A percentile compares a stretch with the other conserved stretches of the same genome.
Conservation (phyloP, 495 filamentous ascomycete species). For the Penicillium pancosmium region DNA sequence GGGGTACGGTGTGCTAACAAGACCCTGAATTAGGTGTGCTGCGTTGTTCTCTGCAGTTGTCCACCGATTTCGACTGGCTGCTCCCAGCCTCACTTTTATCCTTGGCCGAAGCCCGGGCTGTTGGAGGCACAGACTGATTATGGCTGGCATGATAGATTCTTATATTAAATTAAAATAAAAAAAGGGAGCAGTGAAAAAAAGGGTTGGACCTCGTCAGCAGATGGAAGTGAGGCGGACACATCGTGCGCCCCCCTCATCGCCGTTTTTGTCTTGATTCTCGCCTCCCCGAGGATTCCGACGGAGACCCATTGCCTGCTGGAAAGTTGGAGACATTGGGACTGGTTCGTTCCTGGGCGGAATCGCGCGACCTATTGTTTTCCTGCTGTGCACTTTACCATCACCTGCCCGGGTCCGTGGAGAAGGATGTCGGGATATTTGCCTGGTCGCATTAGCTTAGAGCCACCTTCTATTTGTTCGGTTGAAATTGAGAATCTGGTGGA, state of each 20-base stretch:
- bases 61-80: neutral
- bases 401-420: slow-evolving; percentile 2
- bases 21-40: slow-evolving; percentile 3
- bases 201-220: slow-evolving; percentile 39
- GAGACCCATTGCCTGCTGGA: slow-evolving; percentile 14
- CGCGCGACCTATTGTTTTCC: neutral
- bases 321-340: slow-evolving; percentile 9
- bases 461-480: slow-evolving; percentile 11
- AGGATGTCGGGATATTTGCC: slow-evolving; percentile 3
- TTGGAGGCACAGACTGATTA: neutral
- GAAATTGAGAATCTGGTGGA: slow-evolving; percentile 13
- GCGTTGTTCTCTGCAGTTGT: slow-evolving; percentile 5
- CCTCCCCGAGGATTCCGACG: slow-evolving; percentile 27
- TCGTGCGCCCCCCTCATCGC: slow-evolving; percentile 2
- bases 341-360: slow-evolving; percentile 8
- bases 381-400: slow-evolving; percentile 2
- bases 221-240: slow-evolving; percentile 47
- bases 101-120: slow-evolving; percentile 9
- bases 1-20: neutral
- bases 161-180: slow-evolving; percentile 5
- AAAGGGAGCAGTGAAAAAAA: slow-evolving; percentile 20
- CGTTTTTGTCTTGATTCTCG: slow-evolving; percentile 11
- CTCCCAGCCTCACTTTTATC: slow-evolving; percentile 33
- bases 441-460: slow-evolving; percentile 8
- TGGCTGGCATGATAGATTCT: slow-evolving; percentile 11